phyloP scores from a whole-genome alignment of 2,329 filamentous ascomycete species.

The Cyphellophora europaea region DNA sequence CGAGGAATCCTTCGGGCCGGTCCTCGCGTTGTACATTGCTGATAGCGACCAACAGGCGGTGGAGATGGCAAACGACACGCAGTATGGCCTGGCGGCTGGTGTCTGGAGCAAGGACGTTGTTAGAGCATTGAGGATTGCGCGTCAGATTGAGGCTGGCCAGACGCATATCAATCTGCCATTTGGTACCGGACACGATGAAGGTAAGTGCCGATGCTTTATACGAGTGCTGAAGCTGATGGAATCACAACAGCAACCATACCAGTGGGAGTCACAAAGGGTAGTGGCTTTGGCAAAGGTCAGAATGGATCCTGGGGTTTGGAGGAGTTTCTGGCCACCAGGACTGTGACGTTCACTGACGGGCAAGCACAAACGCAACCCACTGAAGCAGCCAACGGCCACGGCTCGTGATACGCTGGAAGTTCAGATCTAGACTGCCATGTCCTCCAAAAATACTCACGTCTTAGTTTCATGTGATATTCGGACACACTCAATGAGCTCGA shows the following conservation, averaged over 20 bases:
- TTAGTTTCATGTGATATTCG: too few relatives aligned
- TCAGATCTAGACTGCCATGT: too few relatives aligned
- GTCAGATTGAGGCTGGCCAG: constrained; percentile 49
- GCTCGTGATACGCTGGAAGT: too few relatives aligned
- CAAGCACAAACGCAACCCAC: too few relatives aligned
- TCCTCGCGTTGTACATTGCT: constrained; percentile 58
- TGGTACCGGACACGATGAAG: constrained; percentile 4
- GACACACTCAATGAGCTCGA: too few relatives aligned
- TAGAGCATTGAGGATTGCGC: constrained; percentile 46
- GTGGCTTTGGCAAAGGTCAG: constrained; percentile 6
- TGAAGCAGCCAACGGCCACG: too few relatives aligned
- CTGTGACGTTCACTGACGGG: constrained; percentile 5
- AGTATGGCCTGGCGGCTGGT: constrained; percentile 11
- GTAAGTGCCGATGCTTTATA: too few relatives aligned
- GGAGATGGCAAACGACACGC: constrained; percentile 11
- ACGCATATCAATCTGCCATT: constrained; percentile 4
- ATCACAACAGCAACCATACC: constrained; percentile 4
- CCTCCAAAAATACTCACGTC: too few relatives aligned
- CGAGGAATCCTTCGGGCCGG: constrained; percentile 69
- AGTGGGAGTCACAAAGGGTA: constrained; percentile 4
- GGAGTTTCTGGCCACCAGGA: constrained; percentile 4
- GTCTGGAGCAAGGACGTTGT: constrained; percentile 19
- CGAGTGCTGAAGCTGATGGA: too few relatives aligned
- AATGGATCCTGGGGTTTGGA: constrained; percentile 4
- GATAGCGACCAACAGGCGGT: constrained; percentile 46